Conservation (phyloP, 495 filamentous ascomycete genomes). For the Xylaria curta region DNA sequence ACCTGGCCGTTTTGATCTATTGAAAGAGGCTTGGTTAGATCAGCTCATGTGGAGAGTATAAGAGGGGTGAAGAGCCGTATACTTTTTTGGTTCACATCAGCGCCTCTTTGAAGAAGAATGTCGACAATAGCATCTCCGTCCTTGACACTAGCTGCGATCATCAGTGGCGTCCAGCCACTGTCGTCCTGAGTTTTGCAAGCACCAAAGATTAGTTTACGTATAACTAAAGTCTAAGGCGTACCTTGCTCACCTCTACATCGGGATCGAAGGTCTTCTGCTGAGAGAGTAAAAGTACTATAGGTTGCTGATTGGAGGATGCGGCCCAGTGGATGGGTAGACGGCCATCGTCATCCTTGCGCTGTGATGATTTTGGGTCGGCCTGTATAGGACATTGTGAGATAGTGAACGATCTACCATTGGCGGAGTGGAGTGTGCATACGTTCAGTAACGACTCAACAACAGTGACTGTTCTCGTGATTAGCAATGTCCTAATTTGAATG, state of each 20-base stretch:
- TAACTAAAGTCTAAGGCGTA: constrained; percentile 18
- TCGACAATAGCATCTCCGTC: constrained; percentile 73
- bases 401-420: not conserved
- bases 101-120: constrained; percentile 77
- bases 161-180: constrained; percentile 90
- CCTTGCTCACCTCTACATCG: constrained; percentile 71
- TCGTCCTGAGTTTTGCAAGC: constrained; percentile 64
- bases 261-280: constrained; percentile 79
- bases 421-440: constrained; percentile 50
- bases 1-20: constrained; percentile 65
- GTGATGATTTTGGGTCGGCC: constrained; percentile 81
- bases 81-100: constrained; percentile 85
- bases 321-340: constrained; percentile 97
- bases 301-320: constrained; percentile 77
- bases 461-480: constrained; percentile 51
- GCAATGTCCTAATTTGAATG: constrained; percentile 2
- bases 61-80: constrained; percentile 8
- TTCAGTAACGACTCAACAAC: constrained; percentile 79
- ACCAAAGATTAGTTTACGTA: not conserved
- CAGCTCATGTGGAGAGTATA: not conserved
- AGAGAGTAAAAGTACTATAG: constrained; percentile 74
- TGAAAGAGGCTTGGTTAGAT: constrained; percentile 20
- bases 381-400: constrained; percentile 44
- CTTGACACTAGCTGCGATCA: constrained; percentile 86
- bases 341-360: constrained; percentile 81